These are phyloP conservation scores for Phytomonas sp. DNA, from an alignment of 208 protist genomes.

Conservation along the genomic window DNA sequence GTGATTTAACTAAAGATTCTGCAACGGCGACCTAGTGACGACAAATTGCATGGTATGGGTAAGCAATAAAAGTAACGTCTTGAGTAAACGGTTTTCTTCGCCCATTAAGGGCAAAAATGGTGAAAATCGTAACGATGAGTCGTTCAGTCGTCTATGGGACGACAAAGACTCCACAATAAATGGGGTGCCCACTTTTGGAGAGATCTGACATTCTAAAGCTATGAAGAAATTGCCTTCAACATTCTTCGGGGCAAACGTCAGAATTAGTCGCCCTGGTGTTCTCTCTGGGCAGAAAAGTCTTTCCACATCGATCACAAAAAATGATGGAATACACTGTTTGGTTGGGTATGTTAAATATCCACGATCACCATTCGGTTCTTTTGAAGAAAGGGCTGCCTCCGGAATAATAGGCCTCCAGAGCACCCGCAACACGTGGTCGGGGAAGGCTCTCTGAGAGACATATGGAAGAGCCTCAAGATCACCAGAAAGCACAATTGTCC, in stretches of 20 bases:
- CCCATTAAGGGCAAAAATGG: neutral
- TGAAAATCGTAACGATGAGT: neutral
- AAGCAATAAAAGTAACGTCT: neutral
- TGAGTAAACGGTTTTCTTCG: neutral
- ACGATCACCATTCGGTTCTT: neutral
- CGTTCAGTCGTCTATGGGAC: neutral
- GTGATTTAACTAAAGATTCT: neutral
- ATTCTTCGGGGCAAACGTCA: conserved; percentile 21
- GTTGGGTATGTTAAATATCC: neutral
- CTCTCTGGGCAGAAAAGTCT: neutral
- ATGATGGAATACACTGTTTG: neutral
- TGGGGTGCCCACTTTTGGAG: neutral
- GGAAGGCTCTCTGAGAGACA: conserved; percentile 21
- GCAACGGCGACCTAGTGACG: neutral
- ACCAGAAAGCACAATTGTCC: conserved; percentile 21
- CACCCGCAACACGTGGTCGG: conserved; percentile 27
- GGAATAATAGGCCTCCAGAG: conserved; percentile 6
- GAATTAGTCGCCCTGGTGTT: conserved; percentile 13
- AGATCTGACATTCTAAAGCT: conserved; percentile 21
- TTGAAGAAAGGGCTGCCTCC: neutral
- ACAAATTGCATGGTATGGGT: neutral
- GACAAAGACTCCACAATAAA: conserved; percentile 2
- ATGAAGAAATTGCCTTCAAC: conserved; percentile 18
- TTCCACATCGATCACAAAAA: neutral
- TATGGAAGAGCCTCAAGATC: conserved; percentile 17